phyloP scores from a whole-genome alignment of 1,284 basidiomycete species.

The Cutaneotrichosporon dermatis region DNA sequence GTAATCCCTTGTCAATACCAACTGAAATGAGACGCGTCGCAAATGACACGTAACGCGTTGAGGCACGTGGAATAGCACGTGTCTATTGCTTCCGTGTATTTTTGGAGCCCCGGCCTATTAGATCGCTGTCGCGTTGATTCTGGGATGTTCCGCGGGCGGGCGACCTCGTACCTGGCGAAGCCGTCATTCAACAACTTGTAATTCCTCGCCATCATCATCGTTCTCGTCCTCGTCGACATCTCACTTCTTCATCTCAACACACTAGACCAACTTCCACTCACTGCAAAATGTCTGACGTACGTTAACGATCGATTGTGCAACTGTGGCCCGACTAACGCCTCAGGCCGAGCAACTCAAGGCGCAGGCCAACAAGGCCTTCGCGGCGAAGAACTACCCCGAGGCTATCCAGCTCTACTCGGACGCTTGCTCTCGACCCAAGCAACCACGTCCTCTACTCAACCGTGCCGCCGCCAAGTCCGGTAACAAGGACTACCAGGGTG shows the following conservation, averaged over 20 bases:
- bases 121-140: background rate
- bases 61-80: background rate
- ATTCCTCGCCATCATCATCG: background rate
- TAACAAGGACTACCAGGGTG: constrained; percentile 69
- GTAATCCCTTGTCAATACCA: background rate
- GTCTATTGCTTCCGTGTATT: too few relatives aligned
- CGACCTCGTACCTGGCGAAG: too few relatives aligned
- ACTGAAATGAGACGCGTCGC: background rate
- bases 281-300: background rate
- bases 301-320: too few relatives aligned
- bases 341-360: constrained; percentile 69
- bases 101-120: background rate
- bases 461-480: constrained; percentile 84
- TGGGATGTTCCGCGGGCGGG: background rate
- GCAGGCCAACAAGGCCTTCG: constrained; percentile 92
- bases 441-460: constrained; percentile 90
- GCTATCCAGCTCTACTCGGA: constrained; percentile 78
- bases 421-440: constrained; percentile 74
- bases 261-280: background rate
- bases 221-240: background rate
- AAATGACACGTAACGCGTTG: background rate
- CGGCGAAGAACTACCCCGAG: constrained; percentile 84
- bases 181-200: too few relatives aligned
- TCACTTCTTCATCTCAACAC: background rate
- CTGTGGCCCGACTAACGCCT: too few relatives aligned